Evolutionary conservation across 1,284 basidiomycete genomes (phyloP).

Genomic region (Amylostereum areolatum): DNA sequence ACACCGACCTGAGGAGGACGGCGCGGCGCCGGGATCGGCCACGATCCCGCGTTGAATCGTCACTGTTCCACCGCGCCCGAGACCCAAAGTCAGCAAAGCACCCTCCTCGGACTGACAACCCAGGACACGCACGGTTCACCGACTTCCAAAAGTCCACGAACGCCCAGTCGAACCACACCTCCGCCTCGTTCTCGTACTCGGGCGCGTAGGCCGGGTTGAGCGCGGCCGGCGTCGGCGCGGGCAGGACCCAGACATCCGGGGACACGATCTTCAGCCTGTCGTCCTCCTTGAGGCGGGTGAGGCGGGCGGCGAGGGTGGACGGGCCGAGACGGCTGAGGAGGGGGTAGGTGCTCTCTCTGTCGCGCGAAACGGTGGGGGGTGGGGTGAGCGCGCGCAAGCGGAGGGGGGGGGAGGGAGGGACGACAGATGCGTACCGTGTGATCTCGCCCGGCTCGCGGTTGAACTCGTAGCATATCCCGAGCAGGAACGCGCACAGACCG

Average conservation of each 20-base stretch:
- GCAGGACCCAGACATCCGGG: slow-evolving; percentile 66
- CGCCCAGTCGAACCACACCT: slow-evolving; percentile 97
- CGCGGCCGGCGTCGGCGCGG: slow-evolving; percentile 32
- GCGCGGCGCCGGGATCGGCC: slow-evolving; percentile 55
- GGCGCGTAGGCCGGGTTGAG: slow-evolving; percentile 26
- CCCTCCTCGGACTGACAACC: neutral
- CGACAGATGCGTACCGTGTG: slow-evolving; percentile 50
- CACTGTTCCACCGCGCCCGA: slow-evolving; percentile 32
- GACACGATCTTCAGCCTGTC: slow-evolving; percentile 85
- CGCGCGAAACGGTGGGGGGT: neutral
- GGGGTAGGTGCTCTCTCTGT: slow-evolving; percentile 76
- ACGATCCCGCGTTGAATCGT: slow-evolving; percentile 64
- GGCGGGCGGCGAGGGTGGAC: neutral
- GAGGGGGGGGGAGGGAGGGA: slow-evolving; percentile 2
- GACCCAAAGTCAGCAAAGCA: no score
- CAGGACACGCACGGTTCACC: slow-evolving; percentile 73
- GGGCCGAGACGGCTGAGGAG: slow-evolving; percentile 69
- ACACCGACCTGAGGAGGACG: slow-evolving; percentile 49
- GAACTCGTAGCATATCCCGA: slow-evolving; percentile 94
- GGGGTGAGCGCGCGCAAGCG: neutral
- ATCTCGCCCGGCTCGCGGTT: slow-evolving; percentile 91
- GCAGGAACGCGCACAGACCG: slow-evolving; percentile 86
- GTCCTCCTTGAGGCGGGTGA: slow-evolving; percentile 86
- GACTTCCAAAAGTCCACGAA: slow-evolving; percentile 99
- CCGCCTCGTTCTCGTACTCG: slow-evolving; percentile 57